Evolutionary conservation across 192 early-diverging fungal species (phyloP), one percentile per base, ranked within the genome.

Genomic region (Coemansia sp.): DNA sequence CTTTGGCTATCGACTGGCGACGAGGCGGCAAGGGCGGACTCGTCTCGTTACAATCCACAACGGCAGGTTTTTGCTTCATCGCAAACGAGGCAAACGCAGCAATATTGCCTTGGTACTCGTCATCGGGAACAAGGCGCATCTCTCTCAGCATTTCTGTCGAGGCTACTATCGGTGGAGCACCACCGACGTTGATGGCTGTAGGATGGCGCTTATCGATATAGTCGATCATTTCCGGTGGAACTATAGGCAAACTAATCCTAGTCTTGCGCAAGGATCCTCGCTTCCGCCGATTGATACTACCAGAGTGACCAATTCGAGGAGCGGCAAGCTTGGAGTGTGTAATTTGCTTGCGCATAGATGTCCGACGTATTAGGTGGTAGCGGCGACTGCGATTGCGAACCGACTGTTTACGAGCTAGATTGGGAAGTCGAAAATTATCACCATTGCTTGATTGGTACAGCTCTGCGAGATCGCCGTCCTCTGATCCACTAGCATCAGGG

Each of bases 191-290:
- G 33, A 83, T 68, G 2, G 81, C 81, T 1, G 41, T 64, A 4
- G 81, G 81, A 22, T 83, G 78, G 71, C 81, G 74, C 51, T 42
- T 68, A n/a, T 83, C 70, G 22, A 83, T 70, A 42, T 78, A 78
- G 13, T 83, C 76, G 9, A 83, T 36, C 76, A 83, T 74, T 54
- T 83, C 81, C 0, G 70, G 81, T 34, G 81, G 81, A 13, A 83
- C 76, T 36, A 83, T 83, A 0, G 81, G 81, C 55, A 75, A 71
- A 27, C 81, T 73, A 55, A 83, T 83, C 1, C 65, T 70, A 1
- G 72, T n/a, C 57, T 66, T 68, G 22, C 70, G 66, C 59, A 61
- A 36, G n/a, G 9, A 8, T 2, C 43, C 60, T 1, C 68, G 62
- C 7, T 46, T 68, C 31, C 59, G 59, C 34, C 59, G 59, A n/a